Evolutionary conservation across 1,284 basidiomycete species (phyloP), one percentile per base, ranked within the genome.

Genomic region (Puccinia hordei): DNA sequence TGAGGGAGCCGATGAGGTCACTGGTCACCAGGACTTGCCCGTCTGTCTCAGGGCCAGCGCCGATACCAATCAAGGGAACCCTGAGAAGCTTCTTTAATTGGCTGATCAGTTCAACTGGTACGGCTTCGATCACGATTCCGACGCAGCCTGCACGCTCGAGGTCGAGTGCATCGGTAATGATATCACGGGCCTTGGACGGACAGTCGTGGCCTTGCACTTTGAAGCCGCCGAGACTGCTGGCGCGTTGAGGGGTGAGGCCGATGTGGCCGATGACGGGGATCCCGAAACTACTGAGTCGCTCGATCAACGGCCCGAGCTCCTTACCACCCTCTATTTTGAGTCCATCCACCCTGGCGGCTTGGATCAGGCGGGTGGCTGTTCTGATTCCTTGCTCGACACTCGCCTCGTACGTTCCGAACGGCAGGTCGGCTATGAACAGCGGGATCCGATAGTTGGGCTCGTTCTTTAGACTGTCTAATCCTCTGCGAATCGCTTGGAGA

Each of bases 191-290:
- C 22, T 88, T 86, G 0, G 87, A 85, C 0, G 90, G 90, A 41
- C 59, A 30, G 1, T 89, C 90, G 81, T 90, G 89, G 1, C 93
- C 96, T 86, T 98, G 96, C 0, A 98, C 93, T 66, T 90, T 89
- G 87, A 94, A 98, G 0, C 96, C 96, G 0, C 93, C 94, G 80
- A 92, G 87, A 10, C 91, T 88, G 6, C 90, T 89, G 81, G 94
- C 92, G 35, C 95, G 89, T 86, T 99, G 97, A 0, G 96, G 96
- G 83, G 93, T 89, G 46, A 99, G 88, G 0, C 96, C 97, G 69
- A 99, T 89, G 86, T 99, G 97, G 0, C 90, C 94, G 92, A 98
- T 95, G 73, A 98, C 93, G 4, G 95, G 93, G 71, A 99, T 93
- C 0, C 97, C 97, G 63, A 92, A 88, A 27, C 87, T 86, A 0